Conservation (phyloP, 768 basidiomycete species). For the Glaciozyma martinii region DNA sequence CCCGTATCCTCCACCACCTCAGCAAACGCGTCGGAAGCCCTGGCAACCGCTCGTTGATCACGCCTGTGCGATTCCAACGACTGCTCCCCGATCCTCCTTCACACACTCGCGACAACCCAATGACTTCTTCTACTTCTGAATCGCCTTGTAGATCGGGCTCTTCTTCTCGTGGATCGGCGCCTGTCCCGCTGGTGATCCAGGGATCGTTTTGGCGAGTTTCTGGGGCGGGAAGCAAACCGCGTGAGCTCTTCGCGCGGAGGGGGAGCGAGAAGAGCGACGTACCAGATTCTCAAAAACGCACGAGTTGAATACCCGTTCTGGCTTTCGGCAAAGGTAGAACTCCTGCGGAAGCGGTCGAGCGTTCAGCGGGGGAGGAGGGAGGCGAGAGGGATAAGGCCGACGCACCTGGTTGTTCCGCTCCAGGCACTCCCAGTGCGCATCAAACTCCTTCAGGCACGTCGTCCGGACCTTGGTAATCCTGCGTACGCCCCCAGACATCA, state of each 20-base stretch:
- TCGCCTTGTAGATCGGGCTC: slow-evolving; percentile 62
- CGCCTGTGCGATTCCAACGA: no score
- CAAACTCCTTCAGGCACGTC: slow-evolving; percentile 76
- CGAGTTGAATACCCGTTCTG: slow-evolving; percentile 55
- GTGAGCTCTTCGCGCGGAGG: background rate
- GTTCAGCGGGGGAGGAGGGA: background rate
- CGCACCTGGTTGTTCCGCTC: slow-evolving; percentile 88
- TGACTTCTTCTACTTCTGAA: slow-evolving; percentile 68
- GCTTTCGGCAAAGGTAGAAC: slow-evolving; percentile 78
- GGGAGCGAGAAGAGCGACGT: background rate
- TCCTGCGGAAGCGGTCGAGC: slow-evolving; percentile 48
- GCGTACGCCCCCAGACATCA: background rate
- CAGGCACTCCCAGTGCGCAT: slow-evolving; percentile 87
- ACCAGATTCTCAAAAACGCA: slow-evolving; percentile 2
- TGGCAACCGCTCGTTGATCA: no score
- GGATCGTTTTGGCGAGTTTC: slow-evolving; percentile 86
- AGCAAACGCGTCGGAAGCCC: no score
- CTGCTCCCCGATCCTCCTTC: no score
- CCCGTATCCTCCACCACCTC: no score
- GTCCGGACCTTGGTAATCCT: slow-evolving; percentile 91
- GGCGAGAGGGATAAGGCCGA: slow-evolving; percentile 22
- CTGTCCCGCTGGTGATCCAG: slow-evolving; percentile 72
- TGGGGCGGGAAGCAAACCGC: slow-evolving; percentile 37
- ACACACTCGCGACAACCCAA: background rate
- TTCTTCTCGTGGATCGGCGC: slow-evolving; percentile 79